Percentiles rank a stretch among this genome's conserved stretches.
Evolutionary conservation across 768 basidiomycete species (phyloP).

Genomic region (Macrolepiota albuminosa): DNA sequence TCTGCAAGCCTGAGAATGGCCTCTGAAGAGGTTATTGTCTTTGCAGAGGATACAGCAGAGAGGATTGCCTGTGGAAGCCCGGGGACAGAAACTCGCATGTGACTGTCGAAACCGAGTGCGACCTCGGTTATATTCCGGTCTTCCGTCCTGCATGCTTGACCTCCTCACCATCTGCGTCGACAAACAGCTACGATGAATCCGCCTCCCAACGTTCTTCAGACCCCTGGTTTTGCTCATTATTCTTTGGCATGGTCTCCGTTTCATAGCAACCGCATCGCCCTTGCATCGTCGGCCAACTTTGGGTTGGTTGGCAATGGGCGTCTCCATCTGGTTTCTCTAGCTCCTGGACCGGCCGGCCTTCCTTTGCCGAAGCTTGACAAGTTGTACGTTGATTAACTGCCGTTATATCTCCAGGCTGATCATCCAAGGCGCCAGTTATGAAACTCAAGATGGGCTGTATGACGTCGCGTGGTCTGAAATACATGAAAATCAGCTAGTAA

Average conservation of each 20-base stretch:
- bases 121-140: constrained; percentile 13
- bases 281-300: constrained; percentile 88
- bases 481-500: constrained; percentile 90
- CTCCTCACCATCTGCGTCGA: not conserved
- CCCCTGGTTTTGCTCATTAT: constrained; percentile 84
- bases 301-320: constrained; percentile 94
- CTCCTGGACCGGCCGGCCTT: constrained; percentile 39
- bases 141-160: constrained; percentile 3
- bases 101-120: constrained; percentile 28
- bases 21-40: constrained; percentile 37
- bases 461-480: constrained; percentile 94
- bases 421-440: constrained; percentile 52
- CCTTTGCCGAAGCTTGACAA: constrained; percentile 55
- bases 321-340: constrained; percentile 61
- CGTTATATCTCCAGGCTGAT: constrained; percentile 16
- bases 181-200: constrained; percentile 23
- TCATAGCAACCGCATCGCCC: constrained; percentile 64
- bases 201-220: constrained; percentile 52
- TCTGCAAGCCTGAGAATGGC: constrained; percentile 57
- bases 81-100: constrained; percentile 79
- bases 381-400: constrained; percentile 44
- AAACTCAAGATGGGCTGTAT: constrained; percentile 86
- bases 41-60: constrained; percentile 33
- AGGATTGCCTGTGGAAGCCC: constrained; percentile 62
- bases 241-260: constrained; percentile 83